A percentile compares a stretch with the other conserved stretches of the same genome.
Conservation (phyloP, 225 moss, liverwort and hornwort species). For the Lunularia cruciata region DNA sequence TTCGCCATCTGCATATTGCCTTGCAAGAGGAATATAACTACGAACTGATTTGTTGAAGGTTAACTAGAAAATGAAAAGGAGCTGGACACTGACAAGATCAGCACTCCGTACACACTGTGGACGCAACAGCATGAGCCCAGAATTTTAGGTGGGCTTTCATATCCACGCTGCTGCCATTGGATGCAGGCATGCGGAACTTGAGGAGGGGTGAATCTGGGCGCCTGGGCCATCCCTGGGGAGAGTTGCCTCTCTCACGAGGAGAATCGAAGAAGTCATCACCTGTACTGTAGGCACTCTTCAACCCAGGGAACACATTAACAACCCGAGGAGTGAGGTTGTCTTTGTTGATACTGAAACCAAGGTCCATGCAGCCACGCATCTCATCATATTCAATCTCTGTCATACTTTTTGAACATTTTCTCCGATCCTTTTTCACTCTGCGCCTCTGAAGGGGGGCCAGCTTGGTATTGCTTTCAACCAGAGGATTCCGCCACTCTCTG, state of each 20-base stretch:
- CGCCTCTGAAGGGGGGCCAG: background rate
- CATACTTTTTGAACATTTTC: slow-evolving; percentile 25
- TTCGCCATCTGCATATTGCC: background rate
- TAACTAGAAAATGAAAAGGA: background rate
- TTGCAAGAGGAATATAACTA: background rate
- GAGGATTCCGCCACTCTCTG: slow-evolving; percentile 6
- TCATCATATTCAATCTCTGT: slow-evolving; percentile 37
- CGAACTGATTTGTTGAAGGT: background rate
- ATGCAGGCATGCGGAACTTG: slow-evolving; percentile 30
- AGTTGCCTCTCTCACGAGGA: slow-evolving; percentile 14
- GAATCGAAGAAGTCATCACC: slow-evolving; percentile 27
- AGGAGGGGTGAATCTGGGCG: slow-evolving; percentile 30
- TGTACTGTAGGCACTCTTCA: slow-evolving; percentile 10
- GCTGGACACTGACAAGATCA: slow-evolving; percentile 8
- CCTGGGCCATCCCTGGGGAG: slow-evolving; percentile 25
- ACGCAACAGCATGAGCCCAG: slow-evolving; percentile 40
- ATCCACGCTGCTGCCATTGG: slow-evolving; percentile 22
- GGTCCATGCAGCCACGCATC: slow-evolving; percentile 33
- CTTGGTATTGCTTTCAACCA: background rate
- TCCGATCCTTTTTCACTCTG: slow-evolving; percentile 21
- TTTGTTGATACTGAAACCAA: slow-evolving; percentile 30
- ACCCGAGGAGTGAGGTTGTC: slow-evolving; percentile 26
- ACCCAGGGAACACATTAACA: slow-evolving; percentile 15
- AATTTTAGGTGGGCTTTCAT: slow-evolving; percentile 39
- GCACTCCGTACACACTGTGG: slow-evolving; percentile 37